Conservation (phyloP, 164 flowering plant genomes). For the Kalanchoe fedtschenkoi region DNA sequence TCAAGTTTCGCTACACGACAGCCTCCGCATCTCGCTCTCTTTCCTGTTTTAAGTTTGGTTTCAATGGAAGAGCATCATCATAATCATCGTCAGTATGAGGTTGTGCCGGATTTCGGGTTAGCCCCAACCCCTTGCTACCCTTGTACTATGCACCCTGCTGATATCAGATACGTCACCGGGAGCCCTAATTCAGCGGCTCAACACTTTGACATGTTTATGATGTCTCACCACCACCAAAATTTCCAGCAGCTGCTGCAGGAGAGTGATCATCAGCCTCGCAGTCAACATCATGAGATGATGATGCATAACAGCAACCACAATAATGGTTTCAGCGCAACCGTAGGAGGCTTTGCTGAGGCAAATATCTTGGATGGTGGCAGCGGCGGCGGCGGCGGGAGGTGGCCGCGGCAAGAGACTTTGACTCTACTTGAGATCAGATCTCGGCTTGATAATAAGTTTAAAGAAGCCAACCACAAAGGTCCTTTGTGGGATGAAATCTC, state of each 20-base stretch:
- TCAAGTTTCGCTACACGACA: not conserved
- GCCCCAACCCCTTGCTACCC: not conserved
- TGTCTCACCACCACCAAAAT: conserved; percentile 2
- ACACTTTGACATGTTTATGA: conserved; percentile 1
- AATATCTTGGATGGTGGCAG: conserved; percentile 21
- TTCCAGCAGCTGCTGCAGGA: conserved; percentile 1
- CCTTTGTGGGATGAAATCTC: conserved; percentile 97
- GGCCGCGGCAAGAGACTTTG: conserved; percentile 96
- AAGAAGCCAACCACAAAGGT: conserved; percentile 93
- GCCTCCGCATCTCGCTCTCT: no score
- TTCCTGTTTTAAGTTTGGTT: not conserved
- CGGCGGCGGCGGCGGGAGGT: conserved; percentile 56
- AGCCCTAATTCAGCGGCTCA: conserved; percentile 1
- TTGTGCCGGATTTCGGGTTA: not conserved
- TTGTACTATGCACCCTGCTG: not conserved
- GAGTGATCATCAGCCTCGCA: not conserved
- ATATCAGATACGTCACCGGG: not conserved
- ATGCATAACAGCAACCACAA: conserved; percentile 2
- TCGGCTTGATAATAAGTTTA: conserved; percentile 72
- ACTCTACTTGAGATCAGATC: conserved; percentile 90
- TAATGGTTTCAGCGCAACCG: not conserved
- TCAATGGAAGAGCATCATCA: not conserved
- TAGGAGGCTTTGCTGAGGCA: conserved; percentile 24
- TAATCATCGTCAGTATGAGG: not conserved
- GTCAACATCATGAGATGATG: not conserved